Evolutionary conservation across 345 rosid species (phyloP).

Genomic region (Brassica carinata): DNA sequence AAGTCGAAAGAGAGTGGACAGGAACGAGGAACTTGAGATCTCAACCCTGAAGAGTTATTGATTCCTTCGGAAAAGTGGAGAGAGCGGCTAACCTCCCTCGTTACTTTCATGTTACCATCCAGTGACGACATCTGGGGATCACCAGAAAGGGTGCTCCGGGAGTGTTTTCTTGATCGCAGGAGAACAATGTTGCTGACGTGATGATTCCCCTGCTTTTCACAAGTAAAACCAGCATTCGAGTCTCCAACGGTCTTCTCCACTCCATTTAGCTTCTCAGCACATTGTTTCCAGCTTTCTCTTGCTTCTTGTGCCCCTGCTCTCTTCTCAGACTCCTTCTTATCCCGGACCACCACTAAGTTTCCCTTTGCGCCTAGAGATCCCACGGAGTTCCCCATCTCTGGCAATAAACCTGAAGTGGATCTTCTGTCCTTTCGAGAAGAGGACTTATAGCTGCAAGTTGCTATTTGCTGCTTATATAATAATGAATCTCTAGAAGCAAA

Average conservation of each 20-base stretch:
- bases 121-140: conserved; percentile 23
- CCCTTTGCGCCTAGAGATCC: conserved; percentile 17
- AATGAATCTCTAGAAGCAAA: conserved; percentile 48
- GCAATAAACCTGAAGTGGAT: conserved; percentile 26
- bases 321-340: conserved; percentile 37
- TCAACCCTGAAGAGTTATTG: conserved; percentile 33
- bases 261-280: conserved; percentile 30
- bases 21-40: conserved; percentile 50
- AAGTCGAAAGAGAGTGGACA: conserved; percentile 53
- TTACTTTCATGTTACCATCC: conserved; percentile 38
- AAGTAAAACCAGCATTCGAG: conserved; percentile 18
- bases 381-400: conserved; percentile 41
- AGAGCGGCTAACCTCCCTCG: conserved; percentile 37
- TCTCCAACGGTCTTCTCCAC: conserved; percentile 42
- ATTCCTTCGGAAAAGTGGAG: conserved; percentile 39
- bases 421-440: conserved; percentile 31
- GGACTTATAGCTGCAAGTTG: conserved; percentile 41
- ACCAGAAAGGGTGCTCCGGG: conserved; percentile 32
- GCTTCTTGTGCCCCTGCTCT: conserved; percentile 32
- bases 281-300: conserved; percentile 13
- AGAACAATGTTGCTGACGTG: conserved; percentile 47
- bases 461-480: conserved; percentile 44
- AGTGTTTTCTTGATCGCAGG: conserved; percentile 47
- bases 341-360: neutral
- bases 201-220: conserved; percentile 29